phyloP scores from a whole-genome alignment of 805 yeast species.

The Candida cerambycidarum region DNA sequence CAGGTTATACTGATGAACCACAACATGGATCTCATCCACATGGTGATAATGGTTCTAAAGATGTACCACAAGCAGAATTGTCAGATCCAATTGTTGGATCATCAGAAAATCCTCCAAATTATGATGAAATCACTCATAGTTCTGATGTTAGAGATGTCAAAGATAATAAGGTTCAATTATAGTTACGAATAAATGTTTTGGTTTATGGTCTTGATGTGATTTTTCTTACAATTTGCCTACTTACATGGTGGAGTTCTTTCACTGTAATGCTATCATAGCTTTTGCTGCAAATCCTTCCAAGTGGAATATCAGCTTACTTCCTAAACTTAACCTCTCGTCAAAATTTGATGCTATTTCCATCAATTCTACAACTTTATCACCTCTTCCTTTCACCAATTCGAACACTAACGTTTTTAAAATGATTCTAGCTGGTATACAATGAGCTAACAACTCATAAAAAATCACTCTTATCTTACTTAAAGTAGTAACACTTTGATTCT shows the following conservation, averaged over 20 bases:
- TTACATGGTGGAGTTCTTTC: no score
- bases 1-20: slow-evolving; percentile 11
- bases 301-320: slow-evolving; percentile 89
- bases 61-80: background rate
- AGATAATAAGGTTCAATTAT: slow-evolving; percentile 33
- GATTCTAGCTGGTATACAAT: slow-evolving; percentile 88
- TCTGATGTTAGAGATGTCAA: slow-evolving; percentile 8
- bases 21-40: background rate
- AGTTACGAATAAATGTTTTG: slow-evolving; percentile 1
- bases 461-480: slow-evolving; percentile 62
- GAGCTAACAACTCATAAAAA: slow-evolving; percentile 82
- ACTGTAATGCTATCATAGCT: slow-evolving; percentile 61
- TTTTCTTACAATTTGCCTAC: background rate
- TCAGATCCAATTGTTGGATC: slow-evolving; percentile 2
- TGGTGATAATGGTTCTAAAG: background rate
- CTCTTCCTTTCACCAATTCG: slow-evolving; percentile 36
- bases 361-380: slow-evolving; percentile 41
- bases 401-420: slow-evolving; percentile 62
- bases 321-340: slow-evolving; percentile 85
- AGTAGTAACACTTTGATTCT: slow-evolving; percentile 63
- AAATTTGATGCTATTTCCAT: slow-evolving; percentile 62
- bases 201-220: background rate
- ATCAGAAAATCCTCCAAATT: slow-evolving; percentile 13
- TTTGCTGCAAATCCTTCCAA: slow-evolving; percentile 91
- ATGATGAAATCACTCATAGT: slow-evolving; percentile 9